Base-by-base conservation (phyloP, 768 basidiomycete genomes). In the Coprinopsis cinerea region DNA sequence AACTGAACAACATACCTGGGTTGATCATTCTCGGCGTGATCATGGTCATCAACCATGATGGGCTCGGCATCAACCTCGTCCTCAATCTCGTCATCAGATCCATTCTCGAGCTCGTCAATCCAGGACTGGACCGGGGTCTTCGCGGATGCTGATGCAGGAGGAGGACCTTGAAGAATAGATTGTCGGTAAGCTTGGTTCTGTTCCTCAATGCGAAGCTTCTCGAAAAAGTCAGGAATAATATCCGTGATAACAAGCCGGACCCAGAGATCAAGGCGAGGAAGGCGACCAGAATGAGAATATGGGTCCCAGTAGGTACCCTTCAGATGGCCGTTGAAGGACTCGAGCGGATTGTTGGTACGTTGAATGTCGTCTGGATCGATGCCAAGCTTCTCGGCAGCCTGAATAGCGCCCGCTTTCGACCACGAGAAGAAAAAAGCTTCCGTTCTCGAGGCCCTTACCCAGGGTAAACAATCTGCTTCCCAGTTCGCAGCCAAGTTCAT, bases 341-440 rank as follows among this genome's bases (percentile, higher is more conserved):
- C 69, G 2, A 70, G 60, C 37, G 59, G 62, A 51, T 70, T 70
- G 15, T 60, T 69, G 1, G 68, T 70, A 9, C 61, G 60, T 10
- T 61, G 46, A 18, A 70, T 48, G 4, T 39, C 26, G 5, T 53
- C 36, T 7, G 66, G 25, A 1, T 62, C 53, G 10, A 61, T 44
- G 15, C 50, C 48, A n/a, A 69, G 57, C 10, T 24, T 30, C 18
- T 39, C 6, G 3, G 66, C 56, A 2, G 67, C 67, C 44, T 60
- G 47, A n/a, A 51, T 40, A 9, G 58, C 48, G 34, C 65, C 65
- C 24, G 57, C 55, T 4, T 34, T 26, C 13, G 65, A 67, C 68
- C 67, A 69, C 14, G 60, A 57, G 3, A 40, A 14, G 66, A 64
- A 69, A 26, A 60, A 53, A 20, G 44, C 52, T 18, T 52, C 39